Evolutionary conservation across 2,329 filamentous ascomycete species (phyloP).

Genomic region (Ceratocystiopsis sp.): DNA sequence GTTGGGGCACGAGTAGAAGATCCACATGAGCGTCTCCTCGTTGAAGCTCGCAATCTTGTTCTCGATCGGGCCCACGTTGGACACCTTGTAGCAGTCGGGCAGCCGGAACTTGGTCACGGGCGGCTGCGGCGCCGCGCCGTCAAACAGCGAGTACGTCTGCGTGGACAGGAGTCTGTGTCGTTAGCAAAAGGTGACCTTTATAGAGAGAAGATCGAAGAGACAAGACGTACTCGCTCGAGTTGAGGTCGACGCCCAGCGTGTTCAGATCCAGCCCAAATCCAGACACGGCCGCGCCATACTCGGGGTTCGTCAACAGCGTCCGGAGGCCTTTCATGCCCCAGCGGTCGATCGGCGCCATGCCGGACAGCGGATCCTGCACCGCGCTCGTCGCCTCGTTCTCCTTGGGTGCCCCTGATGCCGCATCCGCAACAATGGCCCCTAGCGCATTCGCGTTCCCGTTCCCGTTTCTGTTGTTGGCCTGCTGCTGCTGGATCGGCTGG

Average conservation of each 20-base stretch:
- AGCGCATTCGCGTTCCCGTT: no score
- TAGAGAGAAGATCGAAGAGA: background rate
- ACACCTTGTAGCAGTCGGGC: constrained; percentile 50
- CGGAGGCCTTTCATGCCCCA: constrained; percentile 48
- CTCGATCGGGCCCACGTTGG: constrained; percentile 47
- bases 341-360: constrained; percentile 45
- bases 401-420: constrained; percentile 14
- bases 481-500: no score
- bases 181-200: background rate
- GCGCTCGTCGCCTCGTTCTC: constrained; percentile 21
- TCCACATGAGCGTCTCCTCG: constrained; percentile 52
- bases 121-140: constrained; percentile 40
- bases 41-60: constrained; percentile 50
- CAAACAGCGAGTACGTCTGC: constrained; percentile 44
- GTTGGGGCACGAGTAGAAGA: constrained; percentile 49
- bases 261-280: constrained; percentile 43
- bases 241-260: constrained; percentile 39
- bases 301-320: constrained; percentile 45
- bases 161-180: constrained; percentile 32
- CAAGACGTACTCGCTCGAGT: constrained; percentile 35
- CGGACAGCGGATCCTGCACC: constrained; percentile 39
- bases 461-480: no score
- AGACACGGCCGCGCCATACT: constrained; percentile 43
- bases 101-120: constrained; percentile 38
- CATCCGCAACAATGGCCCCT: no score